Conservation (phyloP, 441 rosid genomes). For the Syzygium malaccense region DNA sequence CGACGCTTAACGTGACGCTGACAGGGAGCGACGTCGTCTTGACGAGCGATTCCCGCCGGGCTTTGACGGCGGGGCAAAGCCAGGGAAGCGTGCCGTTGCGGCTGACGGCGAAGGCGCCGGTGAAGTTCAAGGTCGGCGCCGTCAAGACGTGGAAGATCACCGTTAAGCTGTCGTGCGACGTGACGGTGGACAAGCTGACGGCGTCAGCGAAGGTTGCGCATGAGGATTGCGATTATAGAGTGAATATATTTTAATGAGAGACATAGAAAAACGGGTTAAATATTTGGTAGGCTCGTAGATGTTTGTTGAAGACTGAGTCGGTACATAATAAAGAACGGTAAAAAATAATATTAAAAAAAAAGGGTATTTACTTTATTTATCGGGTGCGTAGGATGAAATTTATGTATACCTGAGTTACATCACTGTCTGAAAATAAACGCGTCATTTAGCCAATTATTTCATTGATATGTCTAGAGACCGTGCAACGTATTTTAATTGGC, state of each 20-base stretch:
- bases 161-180: constrained; percentile 53
- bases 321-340: neutral
- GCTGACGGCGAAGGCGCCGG: constrained; percentile 46
- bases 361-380: no score
- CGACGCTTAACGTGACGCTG: constrained; percentile 34
- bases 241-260: constrained; percentile 44
- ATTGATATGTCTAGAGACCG: neutral
- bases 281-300: neutral
- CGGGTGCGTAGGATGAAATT: neutral
- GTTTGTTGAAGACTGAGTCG: neutral
- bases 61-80: constrained; percentile 14
- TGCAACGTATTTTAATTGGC: neutral
- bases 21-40: constrained; percentile 41
- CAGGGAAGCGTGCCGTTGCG: constrained; percentile 46
- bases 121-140: constrained; percentile 63
- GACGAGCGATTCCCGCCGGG: constrained; percentile 12
- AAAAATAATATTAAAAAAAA: neutral
- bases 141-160: constrained; percentile 69
- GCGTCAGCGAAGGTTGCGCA: constrained; percentile 38
- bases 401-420: neutral
- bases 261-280: neutral
- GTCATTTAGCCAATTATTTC: neutral
- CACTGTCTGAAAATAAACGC: neutral
- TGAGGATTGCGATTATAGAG: constrained; percentile 45
- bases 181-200: constrained; percentile 64